Evolutionary conservation across 805 yeast genomes (phyloP).

Genomic region (Candida sithepensis): DNA sequence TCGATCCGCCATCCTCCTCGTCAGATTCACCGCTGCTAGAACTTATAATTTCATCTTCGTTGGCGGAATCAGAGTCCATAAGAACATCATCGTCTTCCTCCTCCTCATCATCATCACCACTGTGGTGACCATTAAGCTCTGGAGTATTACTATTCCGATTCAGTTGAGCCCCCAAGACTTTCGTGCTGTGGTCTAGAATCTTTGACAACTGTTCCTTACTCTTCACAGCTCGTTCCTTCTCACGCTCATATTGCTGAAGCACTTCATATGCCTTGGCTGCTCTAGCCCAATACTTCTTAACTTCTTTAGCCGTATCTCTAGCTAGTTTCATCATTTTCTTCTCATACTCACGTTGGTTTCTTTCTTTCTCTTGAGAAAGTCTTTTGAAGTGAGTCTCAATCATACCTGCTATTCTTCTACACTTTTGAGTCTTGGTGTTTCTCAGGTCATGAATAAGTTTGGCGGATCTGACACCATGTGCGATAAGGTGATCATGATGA

Average conservation of each 20-base stretch:
- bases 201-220: conserved; percentile 86
- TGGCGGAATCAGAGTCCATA: conserved; percentile 21
- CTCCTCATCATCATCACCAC: conserved; percentile 18
- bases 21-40: conserved; percentile 11
- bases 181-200: conserved; percentile 88
- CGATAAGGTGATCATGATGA: conserved; percentile 67
- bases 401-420: conserved; percentile 73
- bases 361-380: conserved; percentile 83
- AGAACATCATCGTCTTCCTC: conserved; percentile 23
- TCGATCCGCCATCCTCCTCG: neutral
- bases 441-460: conserved; percentile 65
- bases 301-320: conserved; percentile 77
- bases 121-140: conserved; percentile 16
- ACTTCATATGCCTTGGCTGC: conserved; percentile 80
- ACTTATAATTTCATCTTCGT: conserved; percentile 22
- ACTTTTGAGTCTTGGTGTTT: conserved; percentile 59
- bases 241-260: conserved; percentile 72
- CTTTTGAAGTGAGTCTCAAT: conserved; percentile 84
- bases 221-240: conserved; percentile 70
- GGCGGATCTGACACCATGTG: conserved; percentile 72
- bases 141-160: conserved; percentile 37
- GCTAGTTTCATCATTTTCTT: conserved; percentile 67
- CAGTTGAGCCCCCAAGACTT: conserved; percentile 80
- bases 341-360: conserved; percentile 71
- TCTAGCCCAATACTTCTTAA: conserved; percentile 83